Evolutionary conservation across 768 basidiomycete species (phyloP).

Genomic region (Serendipita sp.): DNA sequence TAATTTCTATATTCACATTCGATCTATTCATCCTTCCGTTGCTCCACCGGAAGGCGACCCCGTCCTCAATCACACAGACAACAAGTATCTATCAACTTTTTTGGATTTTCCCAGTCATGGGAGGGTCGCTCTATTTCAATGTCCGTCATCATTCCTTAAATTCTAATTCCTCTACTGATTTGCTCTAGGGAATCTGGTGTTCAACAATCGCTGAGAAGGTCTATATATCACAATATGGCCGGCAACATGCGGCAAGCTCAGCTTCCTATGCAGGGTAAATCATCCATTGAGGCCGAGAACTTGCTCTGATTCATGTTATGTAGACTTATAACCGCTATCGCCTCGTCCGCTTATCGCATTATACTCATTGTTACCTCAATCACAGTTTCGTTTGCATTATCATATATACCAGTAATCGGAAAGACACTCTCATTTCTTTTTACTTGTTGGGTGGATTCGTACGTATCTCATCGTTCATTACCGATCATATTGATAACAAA

Average conservation of each 20-base stretch:
- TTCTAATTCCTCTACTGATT: not conserved
- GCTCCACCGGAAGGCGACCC: slow-evolving; percentile 25
- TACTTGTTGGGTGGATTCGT: slow-evolving; percentile 79
- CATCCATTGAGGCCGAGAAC: not conserved
- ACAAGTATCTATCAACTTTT: slow-evolving; percentile 64
- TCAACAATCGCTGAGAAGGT: slow-evolving; percentile 57
- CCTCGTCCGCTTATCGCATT: slow-evolving; percentile 64
- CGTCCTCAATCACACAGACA: slow-evolving; percentile 40
- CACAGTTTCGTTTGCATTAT: slow-evolving; percentile 46
- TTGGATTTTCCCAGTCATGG: slow-evolving; percentile 68
- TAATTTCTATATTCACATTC: slow-evolving; percentile 61
- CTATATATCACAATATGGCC: slow-evolving; percentile 55
- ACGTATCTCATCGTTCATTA: slow-evolving; percentile 23
- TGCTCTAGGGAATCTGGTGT: slow-evolving; percentile 56
- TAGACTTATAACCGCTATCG: slow-evolving; percentile 47
- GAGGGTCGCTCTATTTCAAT: slow-evolving; percentile 64
- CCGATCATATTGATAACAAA: not conserved
- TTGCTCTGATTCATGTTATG: slow-evolving; percentile 32
- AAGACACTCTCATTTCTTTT: slow-evolving; percentile 47
- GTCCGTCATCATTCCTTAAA: slow-evolving; percentile 30
- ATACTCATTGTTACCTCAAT: slow-evolving; percentile 73
- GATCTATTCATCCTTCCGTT: slow-evolving; percentile 56
- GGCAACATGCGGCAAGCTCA: slow-evolving; percentile 31
- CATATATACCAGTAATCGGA: slow-evolving; percentile 50
- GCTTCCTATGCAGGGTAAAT: slow-evolving; percentile 31